Evolutionary conservation across 257 asterid species (phyloP).

Genomic region (Nicotiana attenuata): DNA sequence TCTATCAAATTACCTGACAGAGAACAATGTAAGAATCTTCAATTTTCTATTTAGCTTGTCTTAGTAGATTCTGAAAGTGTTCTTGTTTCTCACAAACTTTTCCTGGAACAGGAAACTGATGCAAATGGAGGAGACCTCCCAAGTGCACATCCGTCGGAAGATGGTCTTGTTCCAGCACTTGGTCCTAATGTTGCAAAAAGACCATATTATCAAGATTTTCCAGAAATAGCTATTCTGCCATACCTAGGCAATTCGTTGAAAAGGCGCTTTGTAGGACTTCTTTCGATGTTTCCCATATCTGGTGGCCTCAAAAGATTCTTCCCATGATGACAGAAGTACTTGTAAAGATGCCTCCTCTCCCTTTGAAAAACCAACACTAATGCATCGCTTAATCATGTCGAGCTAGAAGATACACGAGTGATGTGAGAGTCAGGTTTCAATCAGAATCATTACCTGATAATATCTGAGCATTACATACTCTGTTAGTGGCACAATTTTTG

Average conservation of each 20-base stretch:
- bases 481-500: not conserved
- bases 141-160: not conserved
- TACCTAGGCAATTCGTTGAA: slow-evolving; percentile 6
- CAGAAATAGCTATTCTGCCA: slow-evolving; percentile 7
- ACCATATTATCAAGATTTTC: slow-evolving; percentile 6
- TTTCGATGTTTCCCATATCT: slow-evolving; percentile 1
- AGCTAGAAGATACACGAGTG: not conserved
- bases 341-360: not conserved
- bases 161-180: not conserved
- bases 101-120: not conserved
- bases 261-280: slow-evolving; percentile 9
- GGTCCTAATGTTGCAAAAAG: slow-evolving; percentile 7
- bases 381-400: not conserved
- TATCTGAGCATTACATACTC: not conserved
- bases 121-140: not conserved
- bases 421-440: not conserved
- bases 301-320: slow-evolving; percentile 10
- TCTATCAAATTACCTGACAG: not conserved
- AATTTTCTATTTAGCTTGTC: not conserved
- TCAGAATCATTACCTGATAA: not conserved
- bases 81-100: not conserved
- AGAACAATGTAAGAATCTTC: slow-evolving; percentile 2
- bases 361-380: not conserved
- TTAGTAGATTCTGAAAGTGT: not conserved
- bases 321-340: not conserved